phyloP scores from a whole-genome alignment of 345 rosid species.

The Nephelium lappaceum region DNA sequence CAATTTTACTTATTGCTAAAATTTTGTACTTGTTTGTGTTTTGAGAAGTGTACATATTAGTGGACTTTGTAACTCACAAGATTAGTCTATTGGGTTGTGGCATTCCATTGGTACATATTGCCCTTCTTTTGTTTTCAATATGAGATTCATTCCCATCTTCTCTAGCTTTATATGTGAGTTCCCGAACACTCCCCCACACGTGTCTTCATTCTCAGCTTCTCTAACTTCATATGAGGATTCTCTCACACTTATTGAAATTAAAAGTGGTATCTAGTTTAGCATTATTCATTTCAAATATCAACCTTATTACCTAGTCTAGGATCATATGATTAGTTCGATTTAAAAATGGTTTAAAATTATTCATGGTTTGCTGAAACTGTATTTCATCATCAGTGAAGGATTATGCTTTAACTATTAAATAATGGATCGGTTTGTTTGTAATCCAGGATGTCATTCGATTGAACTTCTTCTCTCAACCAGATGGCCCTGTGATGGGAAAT shows the following conservation, averaged over 20 bases:
- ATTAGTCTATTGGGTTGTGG: too few relatives aligned
- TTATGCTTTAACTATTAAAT: conserved; percentile 1
- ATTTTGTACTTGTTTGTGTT: too few relatives aligned
- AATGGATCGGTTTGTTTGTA: conserved; percentile 8
- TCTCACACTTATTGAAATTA: too few relatives aligned
- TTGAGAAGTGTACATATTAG: too few relatives aligned
- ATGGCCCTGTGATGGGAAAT: conserved; percentile 89
- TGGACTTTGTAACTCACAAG: too few relatives aligned
- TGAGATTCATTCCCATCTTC: too few relatives aligned
- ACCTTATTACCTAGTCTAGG: neutral
- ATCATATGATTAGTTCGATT: neutral
- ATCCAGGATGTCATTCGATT: conserved; percentile 67
- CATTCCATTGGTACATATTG: too few relatives aligned
- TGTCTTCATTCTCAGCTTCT: too few relatives aligned
- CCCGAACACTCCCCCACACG: too few relatives aligned
- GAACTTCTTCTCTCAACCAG: conserved; percentile 90
- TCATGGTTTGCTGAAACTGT: neutral
- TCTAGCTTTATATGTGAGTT: too few relatives aligned
- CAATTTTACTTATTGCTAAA: neutral
- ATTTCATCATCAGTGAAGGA: neutral
- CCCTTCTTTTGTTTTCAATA: too few relatives aligned
- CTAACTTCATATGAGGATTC: too few relatives aligned
- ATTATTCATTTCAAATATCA: neutral
- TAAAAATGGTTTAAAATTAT: neutral
- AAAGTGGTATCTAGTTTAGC: neutral